Evolutionary conservation across 805 yeast genomes (phyloP).

Genomic region (Tetrapisispora taiwanensis): DNA sequence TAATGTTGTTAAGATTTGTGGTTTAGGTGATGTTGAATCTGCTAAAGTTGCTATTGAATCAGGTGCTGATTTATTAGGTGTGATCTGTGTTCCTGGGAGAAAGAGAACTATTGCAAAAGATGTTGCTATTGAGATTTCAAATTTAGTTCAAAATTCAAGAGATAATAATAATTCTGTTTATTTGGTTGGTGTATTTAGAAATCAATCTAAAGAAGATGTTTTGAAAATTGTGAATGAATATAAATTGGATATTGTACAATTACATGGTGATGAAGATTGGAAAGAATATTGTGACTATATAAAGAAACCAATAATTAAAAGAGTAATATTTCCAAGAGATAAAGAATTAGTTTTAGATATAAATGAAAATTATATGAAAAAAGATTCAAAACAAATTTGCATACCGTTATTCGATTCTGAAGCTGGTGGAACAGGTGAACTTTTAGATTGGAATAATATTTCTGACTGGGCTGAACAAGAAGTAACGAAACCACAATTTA

Average conservation of each 20-base stretch:
- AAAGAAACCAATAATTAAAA: conserved; percentile 54
- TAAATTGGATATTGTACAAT: conserved; percentile 67
- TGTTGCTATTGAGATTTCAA: conserved; percentile 39
- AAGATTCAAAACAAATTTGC: neutral
- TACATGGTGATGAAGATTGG: conserved; percentile 61
- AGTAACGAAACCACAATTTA: conserved; percentile 30
- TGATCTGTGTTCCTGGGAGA: conserved; percentile 77
- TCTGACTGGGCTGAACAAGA: conserved; percentile 31
- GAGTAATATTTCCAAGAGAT: conserved; percentile 55
- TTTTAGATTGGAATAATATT: conserved; percentile 61
- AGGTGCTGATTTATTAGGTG: conserved; percentile 75
- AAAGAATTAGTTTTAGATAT: conserved; percentile 29
- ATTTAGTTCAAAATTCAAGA: conserved; percentile 26
- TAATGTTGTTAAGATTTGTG: conserved; percentile 75
- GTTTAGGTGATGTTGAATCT: conserved; percentile 55
- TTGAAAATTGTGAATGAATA: conserved; percentile 31
- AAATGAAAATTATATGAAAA: neutral
- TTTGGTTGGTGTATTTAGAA: conserved; percentile 83
- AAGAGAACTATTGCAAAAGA: conserved; percentile 51
- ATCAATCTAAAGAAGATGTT: conserved; percentile 64
- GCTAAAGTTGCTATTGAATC: conserved; percentile 58
- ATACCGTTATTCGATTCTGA: conserved; percentile 72
- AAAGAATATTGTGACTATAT: conserved; percentile 32
- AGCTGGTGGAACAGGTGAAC: conserved; percentile 82
- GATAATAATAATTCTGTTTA: conserved; percentile 33